phyloP scores from a whole-genome alignment of 163 green algal genomes.

The Chlamydomonas reinhardtii region DNA sequence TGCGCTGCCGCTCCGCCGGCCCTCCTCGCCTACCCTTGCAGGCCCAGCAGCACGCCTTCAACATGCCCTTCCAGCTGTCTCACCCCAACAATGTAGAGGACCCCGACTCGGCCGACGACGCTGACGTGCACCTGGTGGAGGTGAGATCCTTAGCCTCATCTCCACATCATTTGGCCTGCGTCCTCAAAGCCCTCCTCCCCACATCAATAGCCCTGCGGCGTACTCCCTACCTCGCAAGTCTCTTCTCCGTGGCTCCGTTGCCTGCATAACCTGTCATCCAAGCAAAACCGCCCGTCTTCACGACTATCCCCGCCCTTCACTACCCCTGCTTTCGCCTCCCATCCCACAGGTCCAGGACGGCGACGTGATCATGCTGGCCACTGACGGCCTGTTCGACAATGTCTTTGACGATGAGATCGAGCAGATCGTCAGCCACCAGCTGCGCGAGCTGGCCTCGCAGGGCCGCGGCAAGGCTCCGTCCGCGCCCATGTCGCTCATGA shows the following conservation, averaged over 20 bases:
- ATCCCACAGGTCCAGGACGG: conserved; percentile 36
- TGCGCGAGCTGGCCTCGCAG: conserved; percentile 35
- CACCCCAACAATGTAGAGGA: conserved; percentile 70
- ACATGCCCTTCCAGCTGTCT: conserved; percentile 87
- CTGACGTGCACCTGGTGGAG: conserved; percentile 68
- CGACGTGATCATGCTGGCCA: conserved; percentile 74
- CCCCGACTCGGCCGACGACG: conserved; percentile 76
- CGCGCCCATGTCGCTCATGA: not conserved
- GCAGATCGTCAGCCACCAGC: conserved; percentile 56
- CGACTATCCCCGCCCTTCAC: too few species aligned
- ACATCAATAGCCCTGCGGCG: too few species aligned
- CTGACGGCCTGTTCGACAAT: conserved; percentile 92
- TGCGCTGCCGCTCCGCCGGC: too few species aligned
- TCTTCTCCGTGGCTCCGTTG: too few species aligned
- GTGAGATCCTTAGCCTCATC: not conserved
- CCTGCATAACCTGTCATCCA: too few species aligned
- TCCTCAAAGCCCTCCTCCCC: too few species aligned
- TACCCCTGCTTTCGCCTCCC: too few species aligned
- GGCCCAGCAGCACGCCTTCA: conserved; percentile 89
- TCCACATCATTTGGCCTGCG: too few species aligned
- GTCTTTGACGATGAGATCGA: conserved; percentile 84
- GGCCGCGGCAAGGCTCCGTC: conserved; percentile 1
- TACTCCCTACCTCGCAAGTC: too few species aligned
- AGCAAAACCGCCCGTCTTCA: too few species aligned
- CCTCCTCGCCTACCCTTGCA: conserved; percentile 21